Conservation (phyloP, 2,329 filamentous ascomycete genomes). For the Xylariaceae sp. region DNA sequence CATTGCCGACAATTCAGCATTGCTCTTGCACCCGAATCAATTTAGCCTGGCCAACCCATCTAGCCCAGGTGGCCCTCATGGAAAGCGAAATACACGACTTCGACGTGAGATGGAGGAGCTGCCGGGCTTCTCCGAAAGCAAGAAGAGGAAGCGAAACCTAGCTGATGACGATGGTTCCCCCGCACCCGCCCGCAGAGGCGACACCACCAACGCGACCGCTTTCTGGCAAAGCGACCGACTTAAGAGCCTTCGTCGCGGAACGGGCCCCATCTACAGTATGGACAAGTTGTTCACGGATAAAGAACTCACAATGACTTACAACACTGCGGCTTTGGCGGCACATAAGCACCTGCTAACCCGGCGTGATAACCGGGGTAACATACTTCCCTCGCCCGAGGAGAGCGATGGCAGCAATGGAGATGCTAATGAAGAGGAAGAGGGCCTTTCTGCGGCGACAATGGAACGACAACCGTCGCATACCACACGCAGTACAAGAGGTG, state of each 20-base stretch:
- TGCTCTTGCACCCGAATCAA: conserved; percentile 62
- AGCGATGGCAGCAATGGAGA: conserved; percentile 50
- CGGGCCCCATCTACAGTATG: conserved; percentile 58
- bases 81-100: conserved; percentile 57
- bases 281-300: conserved; percentile 68
- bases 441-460: conserved; percentile 50
- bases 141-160: conserved; percentile 57
- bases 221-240: conserved; percentile 59
- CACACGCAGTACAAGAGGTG: conserved; percentile 55
- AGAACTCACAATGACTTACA: conserved; percentile 61
- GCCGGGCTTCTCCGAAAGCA: conserved; percentile 48
- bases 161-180: conserved; percentile 59
- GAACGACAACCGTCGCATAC: conserved; percentile 59
- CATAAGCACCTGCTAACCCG: conserved; percentile 58
- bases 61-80: conserved; percentile 57
- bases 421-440: conserved; percentile 44
- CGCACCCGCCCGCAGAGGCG: conserved; percentile 50
- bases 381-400: conserved; percentile 46
- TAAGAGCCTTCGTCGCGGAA: conserved; percentile 47
- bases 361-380: conserved; percentile 46
- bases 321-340: conserved; percentile 55
- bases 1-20: conserved; percentile 59
- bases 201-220: conserved; percentile 53
- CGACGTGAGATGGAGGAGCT: conserved; percentile 57
- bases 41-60: conserved; percentile 60